phyloP scores from a whole-genome alignment of 2,329 filamentous ascomycete species.

The Periconia digitata region DNA sequence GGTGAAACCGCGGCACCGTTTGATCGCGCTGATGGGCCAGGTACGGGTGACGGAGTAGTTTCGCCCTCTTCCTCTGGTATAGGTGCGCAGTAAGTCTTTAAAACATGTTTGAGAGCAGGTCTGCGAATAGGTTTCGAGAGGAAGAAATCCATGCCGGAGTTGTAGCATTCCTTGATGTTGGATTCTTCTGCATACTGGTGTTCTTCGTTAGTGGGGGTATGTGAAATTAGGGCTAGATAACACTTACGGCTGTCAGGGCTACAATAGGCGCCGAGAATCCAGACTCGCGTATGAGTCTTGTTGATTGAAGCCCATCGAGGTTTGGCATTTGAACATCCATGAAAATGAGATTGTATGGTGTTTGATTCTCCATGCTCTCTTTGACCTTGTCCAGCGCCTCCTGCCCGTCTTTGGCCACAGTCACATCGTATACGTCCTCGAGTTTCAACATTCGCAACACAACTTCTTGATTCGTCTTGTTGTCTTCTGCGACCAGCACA shows the following conservation, averaged over 20 bases:
- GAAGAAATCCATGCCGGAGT: constrained; percentile 92
- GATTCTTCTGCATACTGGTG: constrained; percentile 9
- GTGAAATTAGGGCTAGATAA: background rate
- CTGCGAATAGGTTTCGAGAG: constrained; percentile 74
- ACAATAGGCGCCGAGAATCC: constrained; percentile 89
- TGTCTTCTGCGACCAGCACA: constrained; percentile 84
- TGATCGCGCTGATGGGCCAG: constrained; percentile 1
- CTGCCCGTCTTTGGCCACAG: constrained; percentile 73
- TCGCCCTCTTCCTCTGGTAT: constrained; percentile 68
- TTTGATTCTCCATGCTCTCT: constrained; percentile 72
- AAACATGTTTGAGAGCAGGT: constrained; percentile 82
- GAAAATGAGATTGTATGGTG: constrained; percentile 83
- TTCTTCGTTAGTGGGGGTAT: background rate
- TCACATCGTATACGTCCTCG: constrained; percentile 82
- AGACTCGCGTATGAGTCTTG: constrained; percentile 79
- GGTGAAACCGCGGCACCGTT: constrained; percentile 8
- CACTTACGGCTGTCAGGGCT: constrained; percentile 84
- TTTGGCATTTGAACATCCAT: constrained; percentile 98
- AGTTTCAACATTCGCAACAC: constrained; percentile 69
- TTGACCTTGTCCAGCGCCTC: constrained; percentile 87
- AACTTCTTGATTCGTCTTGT: constrained; percentile 53
- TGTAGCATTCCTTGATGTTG: constrained; percentile 58
- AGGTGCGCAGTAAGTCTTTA: constrained; percentile 78
- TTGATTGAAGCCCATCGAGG: constrained; percentile 84
- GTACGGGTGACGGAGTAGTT: constrained; percentile 17